These are phyloP conservation scores for Avicennia marina DNA, from an alignment of 257 asterid species.

Conservation along the genomic window DNA sequence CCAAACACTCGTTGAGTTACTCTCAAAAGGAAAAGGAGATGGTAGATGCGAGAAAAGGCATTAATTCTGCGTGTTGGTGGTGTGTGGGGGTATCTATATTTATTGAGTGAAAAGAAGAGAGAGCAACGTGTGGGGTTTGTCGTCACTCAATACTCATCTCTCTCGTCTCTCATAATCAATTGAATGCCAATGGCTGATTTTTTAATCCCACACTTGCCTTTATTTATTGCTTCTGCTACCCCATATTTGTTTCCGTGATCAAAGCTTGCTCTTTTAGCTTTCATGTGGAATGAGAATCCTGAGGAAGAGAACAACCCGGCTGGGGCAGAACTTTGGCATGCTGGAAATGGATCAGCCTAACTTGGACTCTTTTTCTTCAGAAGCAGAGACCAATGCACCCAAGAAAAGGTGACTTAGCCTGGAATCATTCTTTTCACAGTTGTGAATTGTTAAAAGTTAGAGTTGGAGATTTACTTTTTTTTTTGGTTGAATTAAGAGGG, in stretches of 20 bases:
- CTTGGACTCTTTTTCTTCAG: conserved; percentile 21
- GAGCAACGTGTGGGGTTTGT: conserved; percentile 39
- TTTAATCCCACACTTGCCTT: conserved; percentile 19
- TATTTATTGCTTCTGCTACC: conserved; percentile 25
- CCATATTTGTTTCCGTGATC: conserved; percentile 28
- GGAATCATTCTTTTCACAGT: not conserved
- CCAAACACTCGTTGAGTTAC: conserved; percentile 7
- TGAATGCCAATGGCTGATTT: conserved; percentile 18
- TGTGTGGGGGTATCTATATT: conserved; percentile 32
- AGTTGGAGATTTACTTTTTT: not conserved
- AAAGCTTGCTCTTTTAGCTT: no score
- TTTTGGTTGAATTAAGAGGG: not conserved
- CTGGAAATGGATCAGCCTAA: conserved; percentile 20
- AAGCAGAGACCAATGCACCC: conserved; percentile 29
- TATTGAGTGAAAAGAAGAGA: conserved; percentile 34
- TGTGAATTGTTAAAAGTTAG: not conserved
- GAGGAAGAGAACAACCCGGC: no score
- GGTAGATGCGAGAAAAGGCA: conserved; percentile 30
- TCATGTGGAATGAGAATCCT: no score
- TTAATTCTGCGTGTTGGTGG: conserved; percentile 26
- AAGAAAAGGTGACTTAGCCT: conserved; percentile 49
- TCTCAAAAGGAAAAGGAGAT: conserved; percentile 10
- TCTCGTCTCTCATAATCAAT: conserved; percentile 38
- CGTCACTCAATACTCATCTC: conserved; percentile 27
- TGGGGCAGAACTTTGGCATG: conserved; percentile 14